Evolutionary conservation across 2,329 filamentous ascomycete genomes (phyloP).

Genomic region (Calonectria pauciramosa): DNA sequence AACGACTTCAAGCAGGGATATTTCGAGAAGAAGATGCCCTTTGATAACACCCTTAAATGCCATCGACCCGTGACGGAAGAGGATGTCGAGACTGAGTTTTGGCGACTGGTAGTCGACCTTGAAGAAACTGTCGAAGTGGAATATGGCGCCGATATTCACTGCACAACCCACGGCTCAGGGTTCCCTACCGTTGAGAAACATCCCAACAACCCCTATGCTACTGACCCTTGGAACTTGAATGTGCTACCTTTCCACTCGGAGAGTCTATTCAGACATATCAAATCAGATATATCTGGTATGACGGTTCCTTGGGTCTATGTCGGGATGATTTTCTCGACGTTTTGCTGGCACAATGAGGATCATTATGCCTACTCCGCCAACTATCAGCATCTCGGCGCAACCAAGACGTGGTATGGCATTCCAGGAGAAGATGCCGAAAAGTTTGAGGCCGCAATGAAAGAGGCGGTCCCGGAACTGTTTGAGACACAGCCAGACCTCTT

Average conservation of each 20-base stretch:
- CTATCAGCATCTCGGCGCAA: slow-evolving; percentile 97
- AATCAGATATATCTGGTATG: slow-evolving; percentile 98
- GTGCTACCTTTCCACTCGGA: slow-evolving; percentile 91
- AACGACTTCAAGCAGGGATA: slow-evolving; percentile 95
- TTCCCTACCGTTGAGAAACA: slow-evolving; percentile 96
- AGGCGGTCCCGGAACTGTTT: slow-evolving; percentile 95
- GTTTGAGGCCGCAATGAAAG: slow-evolving; percentile 94
- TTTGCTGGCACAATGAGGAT: slow-evolving; percentile 99
- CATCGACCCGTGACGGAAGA: slow-evolving; percentile 90
- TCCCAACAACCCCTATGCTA: slow-evolving; percentile 87
- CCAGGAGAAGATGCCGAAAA: slow-evolving; percentile 93
- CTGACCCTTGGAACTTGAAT: slow-evolving; percentile 96
- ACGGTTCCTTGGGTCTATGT: slow-evolving; percentile 99
- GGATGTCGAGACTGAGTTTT: slow-evolving; percentile 96
- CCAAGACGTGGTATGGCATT: slow-evolving; percentile 99
- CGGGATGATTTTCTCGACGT: slow-evolving; percentile 99
- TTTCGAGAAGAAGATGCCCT: slow-evolving; percentile 91
- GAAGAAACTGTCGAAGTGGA: slow-evolving; percentile 98
- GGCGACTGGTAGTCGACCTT: slow-evolving; percentile 92
- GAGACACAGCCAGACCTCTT: slow-evolving; percentile 96
- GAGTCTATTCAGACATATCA: slow-evolving; percentile 96
- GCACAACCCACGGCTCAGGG: slow-evolving; percentile 95
- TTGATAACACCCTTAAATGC: slow-evolving; percentile 85
- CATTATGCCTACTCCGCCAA: slow-evolving; percentile 98
- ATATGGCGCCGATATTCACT: slow-evolving; percentile 98